Evolutionary conservation across 805 yeast species (phyloP).

Genomic region (Teunomyces lycoperdinae): DNA sequence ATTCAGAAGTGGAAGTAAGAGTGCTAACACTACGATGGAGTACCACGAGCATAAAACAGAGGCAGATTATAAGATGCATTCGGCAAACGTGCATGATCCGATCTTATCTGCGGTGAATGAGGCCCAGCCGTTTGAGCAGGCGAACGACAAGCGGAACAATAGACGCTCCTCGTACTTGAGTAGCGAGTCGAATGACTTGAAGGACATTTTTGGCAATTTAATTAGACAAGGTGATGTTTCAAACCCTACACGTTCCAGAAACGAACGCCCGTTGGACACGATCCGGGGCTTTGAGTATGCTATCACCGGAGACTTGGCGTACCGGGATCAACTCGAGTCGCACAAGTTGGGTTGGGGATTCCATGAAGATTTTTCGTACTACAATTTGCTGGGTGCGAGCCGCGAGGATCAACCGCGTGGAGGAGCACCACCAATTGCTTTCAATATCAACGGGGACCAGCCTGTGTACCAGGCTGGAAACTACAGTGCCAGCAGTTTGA

Average conservation of each 20-base stretch:
- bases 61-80: slow-evolving; percentile 48
- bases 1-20: slow-evolving; percentile 4
- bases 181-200: slow-evolving; percentile 53
- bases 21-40: slow-evolving; percentile 1
- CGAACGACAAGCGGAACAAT: slow-evolving; percentile 32
- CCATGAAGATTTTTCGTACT: slow-evolving; percentile 71
- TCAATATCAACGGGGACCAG: slow-evolving; percentile 35
- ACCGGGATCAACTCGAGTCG: slow-evolving; percentile 80
- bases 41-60: not conserved
- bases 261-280: slow-evolving; percentile 96
- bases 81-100: slow-evolving; percentile 56
- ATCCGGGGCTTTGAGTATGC: slow-evolving; percentile 91
- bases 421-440: slow-evolving; percentile 30
- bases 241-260: slow-evolving; percentile 89
- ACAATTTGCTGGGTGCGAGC: slow-evolving; percentile 34
- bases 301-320: slow-evolving; percentile 81
- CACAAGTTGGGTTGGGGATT: slow-evolving; percentile 81
- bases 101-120: slow-evolving; percentile 89
- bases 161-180: slow-evolving; percentile 43
- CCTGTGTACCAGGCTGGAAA: slow-evolving; percentile 54
- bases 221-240: slow-evolving; percentile 81
- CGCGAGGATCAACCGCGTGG: slow-evolving; percentile 21
- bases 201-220: slow-evolving; percentile 84
- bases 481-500: slow-evolving; percentile 50
- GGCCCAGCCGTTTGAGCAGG: slow-evolving; percentile 88